Evolutionary conservation across 1,284 basidiomycete species (phyloP).

Genomic region (Anthracocystis walkeri): DNA sequence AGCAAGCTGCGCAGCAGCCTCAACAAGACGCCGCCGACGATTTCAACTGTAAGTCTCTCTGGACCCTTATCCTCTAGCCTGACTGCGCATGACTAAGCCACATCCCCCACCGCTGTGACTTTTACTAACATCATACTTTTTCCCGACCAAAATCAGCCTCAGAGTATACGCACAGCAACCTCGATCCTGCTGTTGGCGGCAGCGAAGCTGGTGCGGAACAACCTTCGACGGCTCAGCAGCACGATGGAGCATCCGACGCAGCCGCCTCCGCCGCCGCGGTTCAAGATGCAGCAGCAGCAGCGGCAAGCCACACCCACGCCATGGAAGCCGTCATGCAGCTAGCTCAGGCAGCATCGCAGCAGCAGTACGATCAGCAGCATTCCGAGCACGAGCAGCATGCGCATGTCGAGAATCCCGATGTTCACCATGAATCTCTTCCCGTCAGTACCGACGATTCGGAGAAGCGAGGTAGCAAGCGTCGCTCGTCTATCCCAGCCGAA

Average conservation of each 20-base stretch:
- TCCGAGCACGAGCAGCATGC: constrained; percentile 16
- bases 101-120: too few species aligned
- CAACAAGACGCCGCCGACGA: constrained; percentile 23
- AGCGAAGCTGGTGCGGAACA: not conserved
- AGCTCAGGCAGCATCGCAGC: constrained; percentile 49
- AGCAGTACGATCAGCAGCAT: constrained; percentile 42
- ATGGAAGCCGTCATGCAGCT: constrained; percentile 54
- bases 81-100: constrained; percentile 3
- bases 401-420: constrained; percentile 22
- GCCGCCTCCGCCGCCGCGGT: too few species aligned
- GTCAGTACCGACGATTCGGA: constrained; percentile 9
- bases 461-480: constrained; percentile 34
- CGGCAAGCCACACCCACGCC: constrained; percentile 15
- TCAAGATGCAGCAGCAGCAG: constrained; percentile 8
- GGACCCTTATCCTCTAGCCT: not conserved
- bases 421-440: constrained; percentile 31
- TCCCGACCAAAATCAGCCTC: constrained; percentile 24
- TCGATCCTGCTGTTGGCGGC: constrained; percentile 22
- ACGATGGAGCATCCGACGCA: constrained; percentile 3
- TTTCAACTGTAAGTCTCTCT: constrained; percentile 30
- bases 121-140: constrained; percentile 4
- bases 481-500: not conserved
- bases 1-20: constrained; percentile 20
- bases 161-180: constrained; percentile 43
- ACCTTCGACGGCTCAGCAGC: not conserved